These are phyloP conservation scores for Pestalotiopsis sp. DNA, from an alignment of 2,329 filamentous ascomycete genomes.

Conservation along the genomic window DNA sequence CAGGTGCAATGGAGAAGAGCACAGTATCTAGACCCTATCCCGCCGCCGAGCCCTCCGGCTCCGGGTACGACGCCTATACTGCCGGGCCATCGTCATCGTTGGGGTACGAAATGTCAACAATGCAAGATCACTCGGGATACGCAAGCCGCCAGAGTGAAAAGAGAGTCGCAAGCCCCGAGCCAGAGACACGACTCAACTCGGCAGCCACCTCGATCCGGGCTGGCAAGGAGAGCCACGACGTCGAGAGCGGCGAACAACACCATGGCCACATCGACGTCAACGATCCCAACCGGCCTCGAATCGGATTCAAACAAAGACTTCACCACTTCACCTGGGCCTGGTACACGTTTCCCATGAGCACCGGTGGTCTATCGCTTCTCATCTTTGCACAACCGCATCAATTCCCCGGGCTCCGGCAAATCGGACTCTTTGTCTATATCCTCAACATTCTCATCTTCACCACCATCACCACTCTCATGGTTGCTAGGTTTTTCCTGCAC, in stretches of 20 bases:
- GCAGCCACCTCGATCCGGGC: conserved; percentile 25
- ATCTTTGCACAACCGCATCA: conserved; percentile 64
- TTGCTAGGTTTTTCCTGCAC: conserved; percentile 63
- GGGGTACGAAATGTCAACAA: neutral
- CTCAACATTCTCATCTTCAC: conserved; percentile 69
- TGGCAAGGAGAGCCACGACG: conserved; percentile 22
- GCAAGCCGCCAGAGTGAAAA: conserved; percentile 19
- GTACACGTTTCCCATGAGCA: conserved; percentile 78
- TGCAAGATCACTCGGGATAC: conserved; percentile 13
- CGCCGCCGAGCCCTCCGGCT: neutral
- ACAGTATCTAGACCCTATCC: neutral
- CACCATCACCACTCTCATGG: conserved; percentile 54
- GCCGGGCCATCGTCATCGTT: conserved; percentile 14
- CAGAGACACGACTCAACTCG: conserved; percentile 22
- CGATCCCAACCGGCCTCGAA: conserved; percentile 37
- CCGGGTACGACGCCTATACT: neutral
- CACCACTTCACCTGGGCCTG: conserved; percentile 71
- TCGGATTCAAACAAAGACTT: conserved; percentile 47
- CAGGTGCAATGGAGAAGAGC: conserved; percentile 14
- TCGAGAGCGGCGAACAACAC: conserved; percentile 23
- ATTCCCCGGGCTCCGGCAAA: conserved; percentile 65
- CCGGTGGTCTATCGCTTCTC: conserved; percentile 69
- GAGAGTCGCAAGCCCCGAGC: conserved; percentile 14
- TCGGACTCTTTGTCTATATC: conserved; percentile 70
- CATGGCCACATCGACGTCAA: conserved; percentile 27